Evolutionary conservation across 148 eudicot genomes (phyloP), one percentile per base, ranked within the genome.

Genomic region (Dysphania ambrosioides): DNA sequence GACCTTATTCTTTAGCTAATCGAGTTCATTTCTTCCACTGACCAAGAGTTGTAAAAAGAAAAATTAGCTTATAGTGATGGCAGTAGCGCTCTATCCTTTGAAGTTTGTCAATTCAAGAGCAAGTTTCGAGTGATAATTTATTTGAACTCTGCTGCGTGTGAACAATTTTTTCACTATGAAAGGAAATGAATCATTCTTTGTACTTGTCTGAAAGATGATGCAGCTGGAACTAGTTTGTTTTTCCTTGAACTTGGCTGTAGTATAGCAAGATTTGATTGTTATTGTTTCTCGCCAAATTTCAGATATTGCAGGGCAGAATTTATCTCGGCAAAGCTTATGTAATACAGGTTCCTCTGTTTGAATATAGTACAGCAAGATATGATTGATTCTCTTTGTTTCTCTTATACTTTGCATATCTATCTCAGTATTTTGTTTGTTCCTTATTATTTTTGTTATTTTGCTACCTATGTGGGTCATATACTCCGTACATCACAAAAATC

Each of bases 11-110:
- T 55, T 62, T 79, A 56, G 75, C 62, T 73, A 70, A 73, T 67
- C 68, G 38, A 38, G 69, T 60, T 63, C 59, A 11, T 68, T 71
- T 71, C 38, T 72, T 29, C 79, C 75, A 71, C 79, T 79, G 40
- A 75, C 82, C 75, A 55, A 62, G 51, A 47, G 67, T 75, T 75
- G 82, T 75, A n/a, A n/a, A 59, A 70, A 79, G n/a, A 58, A 35
- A 34, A n/a, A 66, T n/a, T 68, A 75, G 72, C 30, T 63, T 59
- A 64, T 68, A 60, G 74, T 47, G 56, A 61, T 55, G 31, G 72
- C 70, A 69, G 61, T 58, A 53, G n/a, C 66, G 7, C 41, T 34
- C 24, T 27, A 63, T 16, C 24, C 72, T 60, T 69, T 47, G 29
- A n/a, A 44, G 10, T 32, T 72, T 24, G n/a, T n/a, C 68, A 44